These are phyloP conservation scores for Phlegmacium glaucopus DNA, from an alignment of 768 basidiomycete species.

Conservation along the genomic window DNA sequence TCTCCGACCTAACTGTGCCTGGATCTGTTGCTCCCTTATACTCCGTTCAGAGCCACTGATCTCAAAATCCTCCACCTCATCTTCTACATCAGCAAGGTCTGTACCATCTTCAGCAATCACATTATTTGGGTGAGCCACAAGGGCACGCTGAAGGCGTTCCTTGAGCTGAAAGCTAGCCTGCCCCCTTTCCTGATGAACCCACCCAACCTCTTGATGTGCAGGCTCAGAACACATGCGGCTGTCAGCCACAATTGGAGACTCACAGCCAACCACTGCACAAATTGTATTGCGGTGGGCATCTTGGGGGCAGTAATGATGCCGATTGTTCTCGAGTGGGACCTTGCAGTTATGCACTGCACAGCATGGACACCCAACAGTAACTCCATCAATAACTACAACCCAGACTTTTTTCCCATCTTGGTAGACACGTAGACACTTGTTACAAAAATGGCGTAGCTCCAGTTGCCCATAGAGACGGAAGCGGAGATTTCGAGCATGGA, in stretches of 20 bases:
- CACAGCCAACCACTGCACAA: too few species aligned
- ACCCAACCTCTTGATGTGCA: slow-evolving; percentile 6
- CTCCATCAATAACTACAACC: slow-evolving; percentile 13
- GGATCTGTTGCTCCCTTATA: slow-evolving; percentile 3
- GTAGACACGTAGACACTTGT: neutral
- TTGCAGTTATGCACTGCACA: slow-evolving; percentile 9
- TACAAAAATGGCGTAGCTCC: neutral
- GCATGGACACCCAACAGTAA: slow-evolving; percentile 9
- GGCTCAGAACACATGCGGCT: too few species aligned
- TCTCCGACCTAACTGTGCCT: slow-evolving; percentile 19
- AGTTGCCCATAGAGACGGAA: neutral
- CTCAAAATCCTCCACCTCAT: slow-evolving; percentile 1
- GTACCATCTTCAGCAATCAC: neutral
- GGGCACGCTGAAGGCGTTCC: slow-evolving; percentile 1
- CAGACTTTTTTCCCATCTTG: neutral
- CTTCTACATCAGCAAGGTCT: neutral
- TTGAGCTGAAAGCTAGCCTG: slow-evolving; percentile 8
- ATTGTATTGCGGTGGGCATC: too few species aligned
- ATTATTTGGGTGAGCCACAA: slow-evolving; percentile 4
- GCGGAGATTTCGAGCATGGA: neutral
- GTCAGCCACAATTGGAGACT: too few species aligned
- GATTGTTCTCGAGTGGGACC: too few species aligned
- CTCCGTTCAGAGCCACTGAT: neutral
- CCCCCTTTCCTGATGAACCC: neutral
- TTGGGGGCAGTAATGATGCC: too few species aligned